Evolutionary conservation across 495 filamentous ascomycete species (phyloP).

Genomic region (Daldinia grandis): DNA sequence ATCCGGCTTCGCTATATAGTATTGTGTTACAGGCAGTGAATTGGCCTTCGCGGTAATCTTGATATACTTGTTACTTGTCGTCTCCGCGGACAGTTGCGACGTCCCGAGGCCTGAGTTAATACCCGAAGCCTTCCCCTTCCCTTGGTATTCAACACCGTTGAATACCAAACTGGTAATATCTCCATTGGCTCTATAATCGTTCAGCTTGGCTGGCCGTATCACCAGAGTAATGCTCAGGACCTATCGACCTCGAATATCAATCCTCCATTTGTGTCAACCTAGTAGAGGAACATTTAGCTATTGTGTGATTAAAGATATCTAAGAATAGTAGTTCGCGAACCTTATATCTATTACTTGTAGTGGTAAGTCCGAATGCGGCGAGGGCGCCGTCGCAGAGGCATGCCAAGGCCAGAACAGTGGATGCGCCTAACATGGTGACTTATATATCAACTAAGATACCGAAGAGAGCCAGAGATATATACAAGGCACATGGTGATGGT

Average conservation of each 20-base stretch:
- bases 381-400: slow-evolving; percentile 9
- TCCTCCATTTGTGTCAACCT: slow-evolving; percentile 47
- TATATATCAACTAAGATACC: background rate
- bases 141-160: slow-evolving; percentile 64
- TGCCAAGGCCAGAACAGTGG: slow-evolving; percentile 7
- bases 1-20: slow-evolving; percentile 62
- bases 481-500: too few species aligned
- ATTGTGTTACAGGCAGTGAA: slow-evolving; percentile 62
- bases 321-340: background rate
- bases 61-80: slow-evolving; percentile 50
- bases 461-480: background rate
- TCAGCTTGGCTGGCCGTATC: background rate
- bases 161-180: slow-evolving; percentile 66
- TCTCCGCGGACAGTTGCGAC: slow-evolving; percentile 59
- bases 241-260: slow-evolving; percentile 63
- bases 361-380: slow-evolving; percentile 43
- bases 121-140: slow-evolving; percentile 57
- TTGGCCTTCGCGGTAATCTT: slow-evolving; percentile 62
- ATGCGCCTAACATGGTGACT: slow-evolving; percentile 18
- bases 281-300: background rate
- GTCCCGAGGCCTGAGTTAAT: slow-evolving; percentile 66
- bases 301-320: too few species aligned
- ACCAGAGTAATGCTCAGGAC: background rate
- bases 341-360: slow-evolving; percentile 39
- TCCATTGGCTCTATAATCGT: slow-evolving; percentile 48